Base-by-base conservation (phyloP, 331 rosid genomes). In the Phaseolus coccineus region DNA sequence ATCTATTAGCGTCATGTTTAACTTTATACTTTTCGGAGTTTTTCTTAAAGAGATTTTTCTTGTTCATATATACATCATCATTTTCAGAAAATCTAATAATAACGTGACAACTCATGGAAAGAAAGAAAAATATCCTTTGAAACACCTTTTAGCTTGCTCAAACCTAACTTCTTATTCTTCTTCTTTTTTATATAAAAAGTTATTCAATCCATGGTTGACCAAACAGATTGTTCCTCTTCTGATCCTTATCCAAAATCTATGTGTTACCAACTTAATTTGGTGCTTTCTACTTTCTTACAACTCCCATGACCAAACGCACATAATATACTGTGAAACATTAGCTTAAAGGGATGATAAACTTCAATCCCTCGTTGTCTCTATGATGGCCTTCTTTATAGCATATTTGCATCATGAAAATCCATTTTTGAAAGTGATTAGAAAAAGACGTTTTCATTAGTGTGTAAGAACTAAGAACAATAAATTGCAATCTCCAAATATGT, bases 91-190 rank as follows among this genome's bases (percentile, higher is more conserved):
- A 8, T 37, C 24, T 13, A 47, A 48, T 71, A 27, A 51, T 30
- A 80, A 28, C 30, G 76, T 4, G 63, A 55, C 80, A 66, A 75
- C 46, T 22, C 71, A 22, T 46, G 27, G 35, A 56, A 58, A 37
- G 5, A 57, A 5, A 66, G 27, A 66, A 7, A 39, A 58, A 24
- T 47, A 75, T 47, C 47, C 5, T 30, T 3, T 53, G 63, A 77
- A 77, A 70, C 52, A 48, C 16, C 78, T 19, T 76, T 39, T 15
- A 69, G 85, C 70, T 71, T 58, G 39, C 67, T 30, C 47, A 81
- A 76, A 77, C 82, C 75, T 76, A 77, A 77, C 82, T 61, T 69
- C 25, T 42, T 8, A 8, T 40, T 33, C 0, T 42, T 8, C 8
- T 40, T 33, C 0, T 37, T 27, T 51, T 51, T 50, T 52, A 67